Conservation (phyloP, 2,329 filamentous ascomycete species). For the Paecilomyces sp. region DNA sequence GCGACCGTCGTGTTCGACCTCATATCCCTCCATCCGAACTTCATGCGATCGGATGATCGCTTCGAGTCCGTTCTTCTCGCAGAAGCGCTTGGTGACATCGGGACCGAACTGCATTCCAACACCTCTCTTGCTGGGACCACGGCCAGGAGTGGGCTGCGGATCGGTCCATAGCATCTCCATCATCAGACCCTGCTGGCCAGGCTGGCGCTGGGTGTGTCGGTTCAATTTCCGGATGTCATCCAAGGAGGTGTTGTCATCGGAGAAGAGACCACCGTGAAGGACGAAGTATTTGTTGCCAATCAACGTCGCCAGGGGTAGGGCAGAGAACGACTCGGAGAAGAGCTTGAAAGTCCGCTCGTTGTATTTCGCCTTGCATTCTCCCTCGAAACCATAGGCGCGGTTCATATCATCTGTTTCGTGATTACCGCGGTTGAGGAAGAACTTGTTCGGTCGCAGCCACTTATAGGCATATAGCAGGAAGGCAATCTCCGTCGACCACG, state of each 20-base stretch:
- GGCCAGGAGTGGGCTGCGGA: conserved; percentile 75
- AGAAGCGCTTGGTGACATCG: conserved; percentile 93
- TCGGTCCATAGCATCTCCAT: conserved; percentile 99
- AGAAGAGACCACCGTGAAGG: conserved; percentile 91
- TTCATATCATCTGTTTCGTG: conserved; percentile 99
- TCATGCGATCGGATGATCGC: conserved; percentile 97
- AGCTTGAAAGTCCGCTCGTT: conserved; percentile 93
- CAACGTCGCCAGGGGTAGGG: conserved; percentile 82
- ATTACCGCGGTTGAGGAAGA: conserved; percentile 97
- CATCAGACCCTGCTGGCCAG: conserved; percentile 91
- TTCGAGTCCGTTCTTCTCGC: conserved; percentile 88
- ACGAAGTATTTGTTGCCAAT: conserved; percentile 88
- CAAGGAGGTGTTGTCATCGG: conserved; percentile 80
- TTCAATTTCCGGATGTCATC: conserved; percentile 93
- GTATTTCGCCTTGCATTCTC: conserved; percentile 97
- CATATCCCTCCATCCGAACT: conserved; percentile 98
- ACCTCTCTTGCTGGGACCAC: conserved; percentile 91
- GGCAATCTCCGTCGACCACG: conserved; percentile 96
- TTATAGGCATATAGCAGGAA: conserved; percentile 93
- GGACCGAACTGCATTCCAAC: conserved; percentile 96
- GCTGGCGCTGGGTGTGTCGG: conserved; percentile 82
- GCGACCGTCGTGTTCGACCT: conserved; percentile 89
- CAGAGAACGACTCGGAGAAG: conserved; percentile 97
- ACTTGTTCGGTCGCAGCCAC: conserved; percentile 77
- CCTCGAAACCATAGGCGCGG: conserved; percentile 94